Conservation (phyloP, 352 stramenopile species). For the Globisporangium rhizosaccharum region DNA sequence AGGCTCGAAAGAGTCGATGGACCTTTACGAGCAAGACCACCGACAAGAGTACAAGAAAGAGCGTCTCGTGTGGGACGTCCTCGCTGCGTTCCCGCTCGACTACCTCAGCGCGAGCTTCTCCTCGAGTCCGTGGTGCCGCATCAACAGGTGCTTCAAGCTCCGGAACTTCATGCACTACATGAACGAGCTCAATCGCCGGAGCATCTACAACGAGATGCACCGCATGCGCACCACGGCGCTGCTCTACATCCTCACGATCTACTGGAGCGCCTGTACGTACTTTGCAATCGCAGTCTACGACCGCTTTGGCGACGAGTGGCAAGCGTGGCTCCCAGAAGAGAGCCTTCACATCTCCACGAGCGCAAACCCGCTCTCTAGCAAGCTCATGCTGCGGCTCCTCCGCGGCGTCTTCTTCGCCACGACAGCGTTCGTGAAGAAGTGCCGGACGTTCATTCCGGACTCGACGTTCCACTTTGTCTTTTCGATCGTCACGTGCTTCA, state of each 20-base stretch:
- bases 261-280: slow-evolving; percentile 59
- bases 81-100: slow-evolving; percentile 44
- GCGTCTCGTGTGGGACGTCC: slow-evolving; percentile 30
- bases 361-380: slow-evolving; percentile 14
- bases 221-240: slow-evolving; percentile 41
- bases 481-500: slow-evolving; percentile 41
- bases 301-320: slow-evolving; percentile 44
- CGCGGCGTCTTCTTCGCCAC: slow-evolving; percentile 43
- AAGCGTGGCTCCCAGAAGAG: slow-evolving; percentile 41
- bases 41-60: slow-evolving; percentile 47
- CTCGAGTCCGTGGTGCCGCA: slow-evolving; percentile 24
- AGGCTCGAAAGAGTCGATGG: slow-evolving; percentile 38
- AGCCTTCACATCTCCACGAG: slow-evolving; percentile 27
- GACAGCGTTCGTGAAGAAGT: slow-evolving; percentile 60
- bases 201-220: slow-evolving; percentile 52
- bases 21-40: slow-evolving; percentile 59
- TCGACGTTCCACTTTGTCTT: slow-evolving; percentile 40
- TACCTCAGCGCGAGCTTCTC: slow-evolving; percentile 27
- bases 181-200: slow-evolving; percentile 52
- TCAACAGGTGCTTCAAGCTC: slow-evolving; percentile 57
- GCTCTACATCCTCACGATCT: slow-evolving; percentile 53
- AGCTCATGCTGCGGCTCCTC: slow-evolving; percentile 40
- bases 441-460: slow-evolving; percentile 36
- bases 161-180: slow-evolving; percentile 47
- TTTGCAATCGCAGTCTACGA: slow-evolving; percentile 50